Evolutionary conservation across 1,284 basidiomycete species (phyloP), one percentile per base, ranked within the genome.

Genomic region (Ceratobasidium sp.): DNA sequence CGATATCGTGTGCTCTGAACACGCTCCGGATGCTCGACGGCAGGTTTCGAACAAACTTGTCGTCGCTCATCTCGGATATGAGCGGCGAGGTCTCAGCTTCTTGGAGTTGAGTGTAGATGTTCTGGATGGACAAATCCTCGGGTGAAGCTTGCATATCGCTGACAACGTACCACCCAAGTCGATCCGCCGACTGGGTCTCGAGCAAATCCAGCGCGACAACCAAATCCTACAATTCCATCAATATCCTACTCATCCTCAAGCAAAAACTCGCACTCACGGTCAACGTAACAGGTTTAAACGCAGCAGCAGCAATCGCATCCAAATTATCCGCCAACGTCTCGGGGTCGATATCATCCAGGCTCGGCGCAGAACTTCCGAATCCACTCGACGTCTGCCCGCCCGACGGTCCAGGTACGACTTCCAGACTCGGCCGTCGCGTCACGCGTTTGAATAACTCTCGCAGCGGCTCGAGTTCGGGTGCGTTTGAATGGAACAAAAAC

Each of bases 161-260:
- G 13, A 63, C 56, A 44, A 53, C 85, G 84, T 93, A 93, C 94
- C 94, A 95, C 1, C 92, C 94, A 2, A 90, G 91, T 49, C 90
- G 89, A 83, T 95, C 94, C 20, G 90, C 89, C 4, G 90, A 91
- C 84, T 95, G 94, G 0, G 93, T 89, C 84, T 95, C 94, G 18
- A 95, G 87, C 23, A 95, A 85, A 83, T 95, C 94, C 3, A 90
- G 89, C 20, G 92, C 91, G 66, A 91, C 87, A 81, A 93, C 92
- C 53, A 95, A 86, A 84, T 95, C 94, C 92, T 92, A 80, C 13
- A 80, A 18, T 26, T 0, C 20, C 0, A 7, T 51, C 2, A 23
- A 55, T 28, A 66, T 12, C 39, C 10, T 20, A 1, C 13, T 13
- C 18, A 15, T 26, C 15, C 56, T 46, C 13, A 49, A 39, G 20